Evolutionary conservation across 129 eudicot species (phyloP), one percentile per base, ranked within the genome.

Genomic region (Flaveria bidentis): DNA sequence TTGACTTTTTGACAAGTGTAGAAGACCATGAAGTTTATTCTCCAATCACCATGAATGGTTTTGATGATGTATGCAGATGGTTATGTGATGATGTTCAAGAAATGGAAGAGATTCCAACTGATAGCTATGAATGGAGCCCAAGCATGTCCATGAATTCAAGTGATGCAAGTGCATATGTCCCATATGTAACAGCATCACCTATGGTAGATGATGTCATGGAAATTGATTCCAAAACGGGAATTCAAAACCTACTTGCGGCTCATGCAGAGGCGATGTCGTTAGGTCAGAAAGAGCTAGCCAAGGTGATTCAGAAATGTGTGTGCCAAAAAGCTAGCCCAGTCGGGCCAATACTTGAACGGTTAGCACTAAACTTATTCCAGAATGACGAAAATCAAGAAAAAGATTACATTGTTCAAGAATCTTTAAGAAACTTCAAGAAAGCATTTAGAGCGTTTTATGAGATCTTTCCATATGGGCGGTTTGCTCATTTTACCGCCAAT

Each of bases 401-500:
- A 44, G 75, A 77, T 56, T 84, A 84, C 73, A 45, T 90, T 0
- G 84, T 74, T 36, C 82, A 84, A 9, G 89, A 90, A 74, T 73
- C 89, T 1, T 66, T 42, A 61, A 86, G 77, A 80, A 90, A 80
- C 46, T 66, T 77, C 25, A 76, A 61, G 12, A 61, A 67, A 11
- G 84, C 93, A 2, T 86, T 82, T 60, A 82, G 72, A 74, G 89
- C 84, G 2, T 76, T 88, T 16, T 88, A 88, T 51, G 85, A 79
- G 74, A 78, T 76, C 73, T 85, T 84, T 74, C 90, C 86, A 0
- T 84, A 80, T 26, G 87, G 89, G 56, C 82, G 85, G 56, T 68
- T 90, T 72, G 82, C 92, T 83, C 96, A 90, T 78, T 87, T 85
- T 71, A 77, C 85, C 49, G 96, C 92, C 7, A 84, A 85, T 71